These are phyloP conservation scores for Cicer cuneatum DNA, from an alignment of 306 rosid genomes.

Conservation along the genomic window DNA sequence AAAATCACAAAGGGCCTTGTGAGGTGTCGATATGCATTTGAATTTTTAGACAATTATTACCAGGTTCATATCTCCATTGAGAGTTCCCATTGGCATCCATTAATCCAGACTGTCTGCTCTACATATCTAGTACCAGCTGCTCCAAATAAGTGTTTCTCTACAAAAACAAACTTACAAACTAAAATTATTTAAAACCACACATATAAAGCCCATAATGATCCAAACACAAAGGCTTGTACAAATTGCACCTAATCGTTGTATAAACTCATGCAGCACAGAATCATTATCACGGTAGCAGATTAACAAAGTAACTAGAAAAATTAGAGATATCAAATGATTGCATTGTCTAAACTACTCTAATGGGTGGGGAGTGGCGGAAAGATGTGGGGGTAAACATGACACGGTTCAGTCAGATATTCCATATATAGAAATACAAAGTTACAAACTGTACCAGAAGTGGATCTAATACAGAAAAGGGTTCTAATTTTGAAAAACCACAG, in stretches of 20 bases:
- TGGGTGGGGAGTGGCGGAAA: neutral
- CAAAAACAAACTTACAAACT: slow-evolving; percentile 43
- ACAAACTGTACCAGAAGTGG: slow-evolving; percentile 5
- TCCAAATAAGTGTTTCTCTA: slow-evolving; percentile 73
- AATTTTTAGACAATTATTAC: slow-evolving; percentile 46
- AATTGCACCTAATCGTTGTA: slow-evolving; percentile 14
- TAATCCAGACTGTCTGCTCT: slow-evolving; percentile 48
- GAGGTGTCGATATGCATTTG: slow-evolving; percentile 22
- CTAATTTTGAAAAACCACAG: slow-evolving; percentile 16
- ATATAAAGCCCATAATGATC: slow-evolving; percentile 4
- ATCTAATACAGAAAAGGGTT: neutral
- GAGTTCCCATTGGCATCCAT: slow-evolving; percentile 40
- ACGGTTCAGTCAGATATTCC: slow-evolving; percentile 2
- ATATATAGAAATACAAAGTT: neutral
- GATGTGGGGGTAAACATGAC: slow-evolving; percentile 26
- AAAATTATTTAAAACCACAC: slow-evolving; percentile 21
- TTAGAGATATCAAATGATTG: slow-evolving; percentile 7
- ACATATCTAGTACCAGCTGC: slow-evolving; percentile 55
- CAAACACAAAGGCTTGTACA: slow-evolving; percentile 31
- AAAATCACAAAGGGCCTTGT: slow-evolving; percentile 13
- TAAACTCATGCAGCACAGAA: slow-evolving; percentile 7
- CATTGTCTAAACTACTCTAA: slow-evolving; percentile 6
- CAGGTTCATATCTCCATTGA: slow-evolving; percentile 56
- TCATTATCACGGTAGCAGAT: slow-evolving; percentile 2
- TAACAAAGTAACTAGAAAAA: neutral